phyloP scores from a whole-genome alignment of 169 alveolate genomes.

The Eimeria sp. region DNA sequence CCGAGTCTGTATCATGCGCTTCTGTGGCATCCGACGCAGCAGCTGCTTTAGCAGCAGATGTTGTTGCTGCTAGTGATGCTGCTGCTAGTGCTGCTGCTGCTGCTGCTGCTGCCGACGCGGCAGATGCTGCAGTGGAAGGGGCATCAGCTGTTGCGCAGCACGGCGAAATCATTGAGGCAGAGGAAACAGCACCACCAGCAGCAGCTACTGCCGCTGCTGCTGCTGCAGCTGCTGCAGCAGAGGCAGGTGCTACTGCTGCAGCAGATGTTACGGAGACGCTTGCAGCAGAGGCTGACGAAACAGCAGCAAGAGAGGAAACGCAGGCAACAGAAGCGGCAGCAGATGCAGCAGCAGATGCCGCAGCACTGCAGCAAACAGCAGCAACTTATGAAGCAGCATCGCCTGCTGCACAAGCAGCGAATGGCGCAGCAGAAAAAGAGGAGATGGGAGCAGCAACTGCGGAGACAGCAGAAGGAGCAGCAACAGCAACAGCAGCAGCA shows the following conservation, averaged over 20 bases:
- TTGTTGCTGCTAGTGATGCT: background rate
- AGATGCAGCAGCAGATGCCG: background rate
- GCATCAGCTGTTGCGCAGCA: background rate
- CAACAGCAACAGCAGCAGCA: background rate
- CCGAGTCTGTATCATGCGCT: background rate
- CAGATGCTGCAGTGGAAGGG: background rate
- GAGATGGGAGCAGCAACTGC: background rate
- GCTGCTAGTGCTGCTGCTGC: conserved; percentile 1
- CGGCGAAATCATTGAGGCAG: background rate
- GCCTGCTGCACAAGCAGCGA: background rate
- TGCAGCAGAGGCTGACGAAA: background rate
- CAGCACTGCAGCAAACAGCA: background rate
- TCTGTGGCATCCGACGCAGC: background rate
- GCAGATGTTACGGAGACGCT: background rate
- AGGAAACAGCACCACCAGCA: background rate
- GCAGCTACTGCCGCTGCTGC: background rate
- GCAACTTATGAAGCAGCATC: background rate
- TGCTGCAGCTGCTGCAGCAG: background rate
- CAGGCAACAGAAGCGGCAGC: background rate
- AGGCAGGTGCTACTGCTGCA: conserved; percentile 6
- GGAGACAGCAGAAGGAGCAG: background rate
- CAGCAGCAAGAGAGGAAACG: background rate
- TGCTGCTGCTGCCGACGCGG: background rate
- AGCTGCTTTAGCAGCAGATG: conserved; percentile 27
- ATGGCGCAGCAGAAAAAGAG: background rate